These are phyloP conservation scores for Mycena filopes DNA, from an alignment of 768 basidiomycete genomes.

Conservation along the genomic window DNA sequence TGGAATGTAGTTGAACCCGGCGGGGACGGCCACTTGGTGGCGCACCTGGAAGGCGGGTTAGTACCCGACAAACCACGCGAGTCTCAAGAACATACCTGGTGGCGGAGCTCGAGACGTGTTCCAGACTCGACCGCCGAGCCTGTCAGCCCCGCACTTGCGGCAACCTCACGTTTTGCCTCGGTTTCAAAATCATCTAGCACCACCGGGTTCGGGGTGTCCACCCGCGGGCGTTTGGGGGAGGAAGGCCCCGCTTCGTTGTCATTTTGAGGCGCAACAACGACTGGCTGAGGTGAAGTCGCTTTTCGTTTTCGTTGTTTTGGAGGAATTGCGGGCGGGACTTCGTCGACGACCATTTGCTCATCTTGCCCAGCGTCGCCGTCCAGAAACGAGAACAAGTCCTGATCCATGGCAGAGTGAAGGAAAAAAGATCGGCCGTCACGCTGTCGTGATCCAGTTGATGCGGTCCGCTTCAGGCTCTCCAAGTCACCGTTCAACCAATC, in stretches of 20 bases:
- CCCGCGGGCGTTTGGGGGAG: constrained; percentile 65
- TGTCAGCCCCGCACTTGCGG: constrained; percentile 87
- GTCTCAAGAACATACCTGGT: constrained; percentile 66
- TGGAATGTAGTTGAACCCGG: constrained; percentile 89
- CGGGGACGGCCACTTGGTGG: constrained; percentile 96
- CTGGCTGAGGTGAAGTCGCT: constrained; percentile 16
- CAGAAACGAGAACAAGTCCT: constrained; percentile 78
- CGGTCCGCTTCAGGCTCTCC: too few relatives aligned
- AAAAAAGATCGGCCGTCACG: too few relatives aligned
- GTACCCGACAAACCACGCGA: background rate
- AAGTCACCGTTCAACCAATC: too few relatives aligned
- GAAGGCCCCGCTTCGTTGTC: constrained; percentile 52
- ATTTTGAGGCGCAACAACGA: constrained; percentile 32
- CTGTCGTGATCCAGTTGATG: too few relatives aligned
- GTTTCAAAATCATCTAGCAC: constrained; percentile 96
- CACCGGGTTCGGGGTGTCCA: constrained; percentile 75
- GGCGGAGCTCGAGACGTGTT: constrained; percentile 77
- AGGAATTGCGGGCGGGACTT: background rate
- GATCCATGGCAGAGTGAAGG: constrained; percentile 47
- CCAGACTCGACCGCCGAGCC: constrained; percentile 71
- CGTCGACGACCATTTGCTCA: constrained; percentile 42
- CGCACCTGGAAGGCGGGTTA: constrained; percentile 68
- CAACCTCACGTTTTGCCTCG: constrained; percentile 92
- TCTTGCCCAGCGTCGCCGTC: constrained; percentile 58
- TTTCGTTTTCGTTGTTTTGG: constrained; percentile 27